Evolutionary conservation across 768 basidiomycete species (phyloP).

Genomic region (Lentinula lateritia): DNA sequence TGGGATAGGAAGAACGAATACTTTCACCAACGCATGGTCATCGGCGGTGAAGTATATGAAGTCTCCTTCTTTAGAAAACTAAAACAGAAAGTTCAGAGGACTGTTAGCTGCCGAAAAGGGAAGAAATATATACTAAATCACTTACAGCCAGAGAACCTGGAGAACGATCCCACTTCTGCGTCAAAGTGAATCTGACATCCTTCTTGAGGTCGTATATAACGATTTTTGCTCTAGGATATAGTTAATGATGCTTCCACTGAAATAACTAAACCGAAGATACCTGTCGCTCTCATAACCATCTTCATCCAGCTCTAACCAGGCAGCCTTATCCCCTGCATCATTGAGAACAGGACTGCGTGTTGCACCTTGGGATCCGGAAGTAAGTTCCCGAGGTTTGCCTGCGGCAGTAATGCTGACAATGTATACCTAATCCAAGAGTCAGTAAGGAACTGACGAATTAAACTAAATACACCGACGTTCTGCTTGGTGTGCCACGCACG

Average conservation of each 20-base stretch:
- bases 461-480: conserved; percentile 42
- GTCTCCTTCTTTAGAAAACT: conserved; percentile 74
- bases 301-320: conserved; percentile 83
- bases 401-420: conserved; percentile 51
- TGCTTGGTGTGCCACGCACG: conserved; percentile 84
- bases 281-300: conserved; percentile 91
- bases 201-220: conserved; percentile 72
- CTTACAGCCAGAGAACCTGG: conserved; percentile 56
- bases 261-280: conserved; percentile 22
- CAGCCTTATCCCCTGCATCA: conserved; percentile 60
- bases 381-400: conserved; percentile 58
- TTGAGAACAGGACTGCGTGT: conserved; percentile 70
- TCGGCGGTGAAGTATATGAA: conserved; percentile 73
- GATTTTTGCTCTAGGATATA: conserved; percentile 53
- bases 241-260: not conserved
- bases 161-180: conserved; percentile 84
- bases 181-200: conserved; percentile 65
- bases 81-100: not conserved
- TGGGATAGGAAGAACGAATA: conserved; percentile 66
- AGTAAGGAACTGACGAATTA: not conserved
- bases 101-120: not conserved
- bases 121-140: not conserved
- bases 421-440: conserved; percentile 48
- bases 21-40: conserved; percentile 71
- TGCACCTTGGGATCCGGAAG: conserved; percentile 82